Evolutionary conservation across 345 rosid species (phyloP), one percentile per base, ranked within the genome.

Genomic region (Noccaea bulbosa): DNA sequence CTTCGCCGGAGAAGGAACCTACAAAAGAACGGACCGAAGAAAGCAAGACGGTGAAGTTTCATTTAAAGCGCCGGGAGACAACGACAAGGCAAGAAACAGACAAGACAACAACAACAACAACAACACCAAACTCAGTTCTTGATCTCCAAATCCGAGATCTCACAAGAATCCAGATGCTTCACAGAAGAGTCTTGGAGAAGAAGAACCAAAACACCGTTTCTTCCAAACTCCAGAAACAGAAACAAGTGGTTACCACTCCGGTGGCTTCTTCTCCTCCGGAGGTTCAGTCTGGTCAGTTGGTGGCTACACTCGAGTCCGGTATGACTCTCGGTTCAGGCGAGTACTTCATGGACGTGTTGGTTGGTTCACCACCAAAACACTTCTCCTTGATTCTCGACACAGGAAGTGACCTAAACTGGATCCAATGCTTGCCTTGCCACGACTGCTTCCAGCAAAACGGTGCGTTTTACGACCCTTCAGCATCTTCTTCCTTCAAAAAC

Each of bases 331-430:
- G 98, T 49, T 88, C 97, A 0, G 96, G 97, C 5, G 99, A 94
- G 77, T 94, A 94, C 69, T 91, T 94, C 77, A 88, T 94, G 79
- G 97, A 94, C 69, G 99, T 91, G 22, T 84, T 94, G 52, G 76
- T 91, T 20, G 99, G 99, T 65, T 85, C 90, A 1, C 99, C 99
- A 51, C 92, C 96, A 10, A 88, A 84, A 60, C 99, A 89, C 78
- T 91, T 82, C 75, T 89, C 94, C 59, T 83, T 94, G 73, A 94
- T 94, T 54, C 93, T 94, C 20, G 99, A 94, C 79, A 94, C 99
- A 8, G 97, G 97, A 5, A 93, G 97, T 77, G 97, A 93, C 80
- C 84, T 93, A 48, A 93, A 91, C 70, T 93, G 97, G 97, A 84
- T 94, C 65, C 99, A 94, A 39, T 89, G 93, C 34, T 79, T 85